Evolutionary conservation across 352 stramenopile species (phyloP).

Genomic region (Phytopythium helicoides): DNA sequence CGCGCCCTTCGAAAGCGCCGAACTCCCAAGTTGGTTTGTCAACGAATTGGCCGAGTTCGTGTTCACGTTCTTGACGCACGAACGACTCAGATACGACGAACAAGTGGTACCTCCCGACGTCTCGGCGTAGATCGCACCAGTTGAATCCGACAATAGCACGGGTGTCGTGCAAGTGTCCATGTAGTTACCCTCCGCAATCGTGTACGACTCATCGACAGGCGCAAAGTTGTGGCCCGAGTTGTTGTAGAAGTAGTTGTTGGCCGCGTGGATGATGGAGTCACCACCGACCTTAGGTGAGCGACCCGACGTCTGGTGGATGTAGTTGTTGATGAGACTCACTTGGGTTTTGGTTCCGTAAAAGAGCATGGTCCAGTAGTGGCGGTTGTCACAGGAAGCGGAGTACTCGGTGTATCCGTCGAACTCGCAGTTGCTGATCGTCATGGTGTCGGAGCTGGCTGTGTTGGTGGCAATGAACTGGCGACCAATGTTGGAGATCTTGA

Average conservation of each 20-base stretch:
- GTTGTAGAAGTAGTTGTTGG: slow-evolving; percentile 28
- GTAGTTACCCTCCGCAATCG: slow-evolving; percentile 23
- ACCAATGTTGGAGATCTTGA: slow-evolving; percentile 26
- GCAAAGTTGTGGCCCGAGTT: slow-evolving; percentile 14
- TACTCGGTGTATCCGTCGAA: slow-evolving; percentile 43
- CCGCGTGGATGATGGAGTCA: slow-evolving; percentile 18
- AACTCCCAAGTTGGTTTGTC: slow-evolving; percentile 12
- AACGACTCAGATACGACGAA: slow-evolving; percentile 13
- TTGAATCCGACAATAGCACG: slow-evolving; percentile 9
- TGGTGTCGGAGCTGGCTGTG: slow-evolving; percentile 20
- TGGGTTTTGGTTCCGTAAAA: slow-evolving; percentile 33
- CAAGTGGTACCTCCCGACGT: slow-evolving; percentile 10
- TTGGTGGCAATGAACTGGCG: slow-evolving; percentile 40
- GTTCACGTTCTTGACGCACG: slow-evolving; percentile 12
- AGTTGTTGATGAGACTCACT: slow-evolving; percentile 32
- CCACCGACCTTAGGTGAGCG: slow-evolving; percentile 27
- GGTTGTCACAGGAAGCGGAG: slow-evolving; percentile 33
- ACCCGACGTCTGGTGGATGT: slow-evolving; percentile 30
- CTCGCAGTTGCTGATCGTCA: slow-evolving; percentile 53
- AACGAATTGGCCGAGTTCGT: slow-evolving; percentile 15
- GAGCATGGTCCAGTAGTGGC: slow-evolving; percentile 50
- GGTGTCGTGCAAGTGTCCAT: slow-evolving; percentile 23
- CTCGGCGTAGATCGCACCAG: slow-evolving; percentile 17
- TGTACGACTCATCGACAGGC: slow-evolving; percentile 15
- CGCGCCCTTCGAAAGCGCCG: slow-evolving; percentile 13